A percentile compares a stretch with the other conserved stretches of the same genome.
phyloP scores from a whole-genome alignment of 2,329 filamentous ascomycete genomes.

The Apiospora aurea region DNA sequence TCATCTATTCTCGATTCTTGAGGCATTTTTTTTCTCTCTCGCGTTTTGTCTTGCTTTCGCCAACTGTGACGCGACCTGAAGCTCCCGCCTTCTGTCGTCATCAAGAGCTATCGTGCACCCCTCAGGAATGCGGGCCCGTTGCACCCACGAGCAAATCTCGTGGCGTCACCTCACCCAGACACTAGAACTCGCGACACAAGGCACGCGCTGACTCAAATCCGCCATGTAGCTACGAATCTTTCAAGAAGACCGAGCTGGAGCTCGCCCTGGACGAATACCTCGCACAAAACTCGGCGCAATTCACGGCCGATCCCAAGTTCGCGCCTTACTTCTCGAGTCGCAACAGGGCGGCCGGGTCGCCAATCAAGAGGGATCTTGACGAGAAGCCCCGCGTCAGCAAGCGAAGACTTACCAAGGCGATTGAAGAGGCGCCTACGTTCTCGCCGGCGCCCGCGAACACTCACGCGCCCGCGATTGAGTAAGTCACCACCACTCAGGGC shows the following conservation, averaged over 20 bases:
- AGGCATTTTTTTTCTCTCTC: not conserved
- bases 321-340: slow-evolving; percentile 79
- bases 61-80: slow-evolving; percentile 13
- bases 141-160: slow-evolving; percentile 31
- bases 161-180: slow-evolving; percentile 32
- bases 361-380: slow-evolving; percentile 47
- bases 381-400: slow-evolving; percentile 35
- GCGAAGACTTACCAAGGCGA: slow-evolving; percentile 48
- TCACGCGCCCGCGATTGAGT: slow-evolving; percentile 59
- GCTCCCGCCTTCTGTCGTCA: slow-evolving; percentile 7
- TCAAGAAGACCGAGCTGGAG: slow-evolving; percentile 84
- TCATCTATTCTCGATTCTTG: slow-evolving; percentile 17
- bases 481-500: slow-evolving; percentile 50
- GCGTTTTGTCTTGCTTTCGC: slow-evolving; percentile 23
- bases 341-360: slow-evolving; percentile 64
- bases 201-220: slow-evolving; percentile 34
- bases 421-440: slow-evolving; percentile 73
- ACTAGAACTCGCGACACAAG: slow-evolving; percentile 23
- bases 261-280: slow-evolving; percentile 76
- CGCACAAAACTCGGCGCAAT: slow-evolving; percentile 69
- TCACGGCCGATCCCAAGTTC: slow-evolving; percentile 69
- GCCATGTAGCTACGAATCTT: slow-evolving; percentile 65
- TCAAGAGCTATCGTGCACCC: not conserved
- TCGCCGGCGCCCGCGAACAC: slow-evolving; percentile 67
- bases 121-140: slow-evolving; percentile 31